A percentile compares a stretch with the other conserved stretches of the same genome.
Evolutionary conservation across 768 basidiomycete species (phyloP).

Genomic region (Mycena filopes): DNA sequence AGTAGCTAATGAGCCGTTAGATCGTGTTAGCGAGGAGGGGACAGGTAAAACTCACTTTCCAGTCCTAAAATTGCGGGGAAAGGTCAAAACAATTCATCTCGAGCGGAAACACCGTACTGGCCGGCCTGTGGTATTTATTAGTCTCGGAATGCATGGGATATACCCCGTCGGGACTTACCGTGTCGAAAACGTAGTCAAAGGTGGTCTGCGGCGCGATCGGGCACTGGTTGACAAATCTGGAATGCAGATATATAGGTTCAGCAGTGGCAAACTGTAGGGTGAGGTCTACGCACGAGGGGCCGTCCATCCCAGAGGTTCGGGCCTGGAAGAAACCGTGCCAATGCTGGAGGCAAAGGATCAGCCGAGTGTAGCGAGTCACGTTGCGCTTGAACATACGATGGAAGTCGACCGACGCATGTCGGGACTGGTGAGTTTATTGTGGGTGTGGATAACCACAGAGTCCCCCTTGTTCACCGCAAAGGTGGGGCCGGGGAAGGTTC

Average conservation of each 20-base stretch:
- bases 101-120: too few species aligned
- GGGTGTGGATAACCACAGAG: constrained; percentile 39
- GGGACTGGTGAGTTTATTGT: constrained; percentile 40
- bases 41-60: neutral
- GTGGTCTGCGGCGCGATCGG: neutral
- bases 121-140: too few species aligned
- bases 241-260: too few species aligned
- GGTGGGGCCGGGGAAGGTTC: constrained; percentile 40
- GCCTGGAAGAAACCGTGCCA: constrained; percentile 23
- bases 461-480: constrained; percentile 41
- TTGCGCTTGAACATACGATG: constrained; percentile 32
- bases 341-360: neutral
- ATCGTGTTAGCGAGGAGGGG: neutral
- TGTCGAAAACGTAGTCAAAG: constrained; percentile 19
- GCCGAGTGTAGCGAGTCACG: too few species aligned
- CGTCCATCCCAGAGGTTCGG: constrained; percentile 9
- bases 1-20: neutral
- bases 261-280: too few species aligned
- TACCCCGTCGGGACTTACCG: too few species aligned
- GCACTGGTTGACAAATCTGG: constrained; percentile 19
- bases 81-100: too few species aligned
- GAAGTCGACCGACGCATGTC: constrained; percentile 40
- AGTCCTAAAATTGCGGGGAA: neutral
- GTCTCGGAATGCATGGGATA: too few species aligned
- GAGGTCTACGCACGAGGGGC: constrained; percentile 2